Conservation (phyloP, 2,329 filamentous ascomycete genomes). For the Aspergillus puulaauensis region DNA sequence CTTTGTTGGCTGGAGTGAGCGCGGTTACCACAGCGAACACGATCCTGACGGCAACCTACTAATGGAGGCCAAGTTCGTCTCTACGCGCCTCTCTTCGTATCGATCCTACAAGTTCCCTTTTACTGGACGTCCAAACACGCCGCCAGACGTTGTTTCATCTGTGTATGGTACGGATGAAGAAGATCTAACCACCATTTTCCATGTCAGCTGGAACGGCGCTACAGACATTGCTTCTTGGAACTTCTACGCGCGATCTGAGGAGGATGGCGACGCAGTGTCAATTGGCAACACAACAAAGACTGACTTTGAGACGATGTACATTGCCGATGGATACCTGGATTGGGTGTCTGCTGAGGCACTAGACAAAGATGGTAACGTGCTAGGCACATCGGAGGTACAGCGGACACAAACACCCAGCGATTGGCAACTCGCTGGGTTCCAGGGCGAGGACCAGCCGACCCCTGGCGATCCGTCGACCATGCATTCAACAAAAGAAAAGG, state of each 20-base stretch:
- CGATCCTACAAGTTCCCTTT: conserved; percentile 42
- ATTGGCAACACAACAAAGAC: conserved; percentile 31
- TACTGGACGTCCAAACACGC: conserved; percentile 30
- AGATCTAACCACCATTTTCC: conserved; percentile 26
- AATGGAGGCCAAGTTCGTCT: conserved; percentile 38
- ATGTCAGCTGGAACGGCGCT: conserved; percentile 50
- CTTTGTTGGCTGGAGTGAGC: conserved; percentile 39
- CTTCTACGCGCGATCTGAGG: conserved; percentile 26
- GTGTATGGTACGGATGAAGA: conserved; percentile 29
- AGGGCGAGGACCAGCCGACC: conserved; percentile 19
- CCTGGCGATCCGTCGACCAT: conserved; percentile 29
- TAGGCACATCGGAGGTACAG: conserved; percentile 28
- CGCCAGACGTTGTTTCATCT: conserved; percentile 33
- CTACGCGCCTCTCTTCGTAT: conserved; percentile 38
- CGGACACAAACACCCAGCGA: conserved; percentile 27
- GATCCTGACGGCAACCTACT: conserved; percentile 33
- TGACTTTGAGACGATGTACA: conserved; percentile 39
- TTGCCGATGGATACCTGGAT: conserved; percentile 30
- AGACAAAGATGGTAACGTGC: conserved; percentile 22
- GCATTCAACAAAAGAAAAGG: conserved; percentile 16
- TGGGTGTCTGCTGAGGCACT: conserved; percentile 32
- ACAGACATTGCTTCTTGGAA: conserved; percentile 47
- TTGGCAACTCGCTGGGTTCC: conserved; percentile 33
- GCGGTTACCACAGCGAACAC: conserved; percentile 38
- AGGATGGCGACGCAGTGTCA: conserved; percentile 23